These are phyloP conservation scores for Aspergillus uvarum DNA, from an alignment of 2,329 filamentous ascomycete species.

Conservation along the genomic window DNA sequence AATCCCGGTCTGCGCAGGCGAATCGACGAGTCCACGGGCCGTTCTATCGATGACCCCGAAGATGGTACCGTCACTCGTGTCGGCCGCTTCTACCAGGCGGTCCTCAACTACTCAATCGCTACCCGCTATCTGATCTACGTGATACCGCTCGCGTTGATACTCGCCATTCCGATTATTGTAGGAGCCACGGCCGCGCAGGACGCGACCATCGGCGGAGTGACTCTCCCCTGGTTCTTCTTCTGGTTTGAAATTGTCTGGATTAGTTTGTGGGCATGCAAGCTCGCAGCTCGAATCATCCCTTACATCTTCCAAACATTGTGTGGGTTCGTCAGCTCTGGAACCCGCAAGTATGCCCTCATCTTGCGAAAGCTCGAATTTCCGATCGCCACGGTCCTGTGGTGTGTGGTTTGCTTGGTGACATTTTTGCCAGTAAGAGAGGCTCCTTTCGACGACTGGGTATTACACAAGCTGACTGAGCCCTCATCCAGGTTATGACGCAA, in stretches of 20 bases:
- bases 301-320: conserved; percentile 60
- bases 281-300: conserved; percentile 59
- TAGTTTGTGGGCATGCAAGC: conserved; percentile 62
- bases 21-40: conserved; percentile 33
- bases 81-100: conserved; percentile 60
- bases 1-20: conserved; percentile 34
- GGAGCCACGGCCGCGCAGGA: conserved; percentile 53
- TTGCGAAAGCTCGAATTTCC: conserved; percentile 60
- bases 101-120: conserved; percentile 62
- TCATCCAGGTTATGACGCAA: conserved; percentile 42
- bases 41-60: conserved; percentile 42
- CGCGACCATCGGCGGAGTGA: conserved; percentile 56
- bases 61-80: conserved; percentile 59
- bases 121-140: conserved; percentile 66
- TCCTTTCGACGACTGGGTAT: too few species aligned
- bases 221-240: conserved; percentile 61
- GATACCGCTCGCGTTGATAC: conserved; percentile 55
- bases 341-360: conserved; percentile 63
- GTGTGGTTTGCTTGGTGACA: conserved; percentile 58
- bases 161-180: conserved; percentile 64
- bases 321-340: conserved; percentile 64
- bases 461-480: not conserved
- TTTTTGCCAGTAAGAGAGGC: conserved; percentile 52
- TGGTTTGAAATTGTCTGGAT: conserved; percentile 67
- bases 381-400: conserved; percentile 61